A percentile compares a stretch with the other conserved stretches of the same genome.
phyloP scores from a whole-genome alignment of 345 rosid genomes.

The Salix koriyanagi region DNA sequence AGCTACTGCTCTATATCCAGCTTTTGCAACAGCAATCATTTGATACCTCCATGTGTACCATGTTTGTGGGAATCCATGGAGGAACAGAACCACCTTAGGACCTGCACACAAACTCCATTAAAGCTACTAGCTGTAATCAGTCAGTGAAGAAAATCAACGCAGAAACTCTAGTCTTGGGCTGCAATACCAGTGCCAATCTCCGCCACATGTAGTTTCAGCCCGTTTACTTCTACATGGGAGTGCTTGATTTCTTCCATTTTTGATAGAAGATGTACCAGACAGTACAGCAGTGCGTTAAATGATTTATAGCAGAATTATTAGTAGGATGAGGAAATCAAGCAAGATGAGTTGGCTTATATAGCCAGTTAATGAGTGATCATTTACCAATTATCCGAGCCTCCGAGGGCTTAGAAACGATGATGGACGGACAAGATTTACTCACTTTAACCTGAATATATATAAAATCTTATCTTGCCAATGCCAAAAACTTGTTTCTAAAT shows the following conservation, averaged over 20 bases:
- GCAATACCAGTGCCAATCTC: constrained; percentile 40
- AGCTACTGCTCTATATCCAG: constrained; percentile 29
- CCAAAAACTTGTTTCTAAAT: background rate
- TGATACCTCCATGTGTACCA: constrained; percentile 50
- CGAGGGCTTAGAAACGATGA: too few relatives aligned
- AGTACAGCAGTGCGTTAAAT: background rate
- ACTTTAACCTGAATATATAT: background rate
- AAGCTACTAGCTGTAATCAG: background rate
- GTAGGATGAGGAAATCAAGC: background rate
- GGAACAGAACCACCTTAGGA: constrained; percentile 28
- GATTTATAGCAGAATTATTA: background rate
- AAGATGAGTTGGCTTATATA: background rate
- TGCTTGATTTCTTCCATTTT: constrained; percentile 44
- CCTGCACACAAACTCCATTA: constrained; percentile 15
- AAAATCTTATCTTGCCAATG: background rate
- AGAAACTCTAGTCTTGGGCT: too few relatives aligned
- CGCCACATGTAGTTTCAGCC: constrained; percentile 46
- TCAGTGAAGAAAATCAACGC: background rate
- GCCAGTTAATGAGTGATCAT: background rate
- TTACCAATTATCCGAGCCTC: background rate
- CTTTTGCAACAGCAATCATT: constrained; percentile 31
- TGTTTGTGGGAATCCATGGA: constrained; percentile 46
- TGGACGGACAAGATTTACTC: background rate
- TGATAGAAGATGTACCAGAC: background rate
- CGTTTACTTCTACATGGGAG: constrained; percentile 33